Conservation (phyloP, 2,329 filamentous ascomycete species). For the Salinomyces thailandicus region DNA sequence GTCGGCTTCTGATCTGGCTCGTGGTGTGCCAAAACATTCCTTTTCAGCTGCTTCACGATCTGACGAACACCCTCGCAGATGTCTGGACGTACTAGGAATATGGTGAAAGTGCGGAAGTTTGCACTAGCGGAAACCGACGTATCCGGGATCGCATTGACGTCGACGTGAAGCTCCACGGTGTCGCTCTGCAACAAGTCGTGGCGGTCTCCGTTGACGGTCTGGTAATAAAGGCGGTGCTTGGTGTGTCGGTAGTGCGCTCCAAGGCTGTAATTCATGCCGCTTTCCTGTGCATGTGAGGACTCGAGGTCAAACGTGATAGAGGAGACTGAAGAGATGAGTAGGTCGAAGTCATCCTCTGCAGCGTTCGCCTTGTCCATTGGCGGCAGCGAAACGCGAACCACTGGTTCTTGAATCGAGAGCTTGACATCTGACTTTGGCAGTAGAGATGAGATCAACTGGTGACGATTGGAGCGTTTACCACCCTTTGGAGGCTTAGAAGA, state of each 20-base stretch:
- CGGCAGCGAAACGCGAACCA: slow-evolving; percentile 78
- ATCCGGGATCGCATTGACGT: slow-evolving; percentile 76
- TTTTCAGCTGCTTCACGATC: slow-evolving; percentile 73
- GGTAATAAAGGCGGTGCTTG: slow-evolving; percentile 87
- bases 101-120: slow-evolving; percentile 72
- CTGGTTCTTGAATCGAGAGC: slow-evolving; percentile 91
- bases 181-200: slow-evolving; percentile 85
- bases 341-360: slow-evolving; percentile 74
- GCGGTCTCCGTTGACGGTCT: slow-evolving; percentile 69
- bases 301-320: slow-evolving; percentile 88
- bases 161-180: slow-evolving; percentile 73
- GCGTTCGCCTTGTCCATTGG: slow-evolving; percentile 50
- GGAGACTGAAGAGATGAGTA: slow-evolving; percentile 90
- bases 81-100: slow-evolving; percentile 83
- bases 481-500: slow-evolving; percentile 5
- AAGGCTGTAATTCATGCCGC: slow-evolving; percentile 77
- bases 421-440: slow-evolving; percentile 92
- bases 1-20: slow-evolving; percentile 33
- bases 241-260: slow-evolving; percentile 72
- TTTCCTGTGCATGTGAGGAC: slow-evolving; percentile 81
- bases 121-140: slow-evolving; percentile 71
- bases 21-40: slow-evolving; percentile 49
- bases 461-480: slow-evolving; percentile 23
- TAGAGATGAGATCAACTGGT: slow-evolving; percentile 74
- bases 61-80: slow-evolving; percentile 87